phyloP scores from a whole-genome alignment of 768 basidiomycete species.

The Leccinum longicurvipes region DNA sequence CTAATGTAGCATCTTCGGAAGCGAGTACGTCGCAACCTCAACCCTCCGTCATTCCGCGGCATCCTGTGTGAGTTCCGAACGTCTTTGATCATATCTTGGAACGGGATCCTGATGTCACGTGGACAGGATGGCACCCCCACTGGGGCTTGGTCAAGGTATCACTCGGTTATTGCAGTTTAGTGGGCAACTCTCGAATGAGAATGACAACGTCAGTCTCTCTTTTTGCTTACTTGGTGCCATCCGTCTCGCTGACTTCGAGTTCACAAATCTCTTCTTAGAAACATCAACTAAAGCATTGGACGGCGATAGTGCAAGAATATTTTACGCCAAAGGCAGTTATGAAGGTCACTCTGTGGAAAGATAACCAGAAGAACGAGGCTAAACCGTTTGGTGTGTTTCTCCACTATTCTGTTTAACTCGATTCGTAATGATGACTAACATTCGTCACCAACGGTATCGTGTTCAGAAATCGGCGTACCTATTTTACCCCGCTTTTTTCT shows the following conservation, averaged over 20 bases:
- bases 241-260: slow-evolving; percentile 4
- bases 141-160: slow-evolving; percentile 63
- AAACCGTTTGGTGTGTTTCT: slow-evolving; percentile 71
- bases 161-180: slow-evolving; percentile 69
- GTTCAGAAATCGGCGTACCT: slow-evolving; percentile 71
- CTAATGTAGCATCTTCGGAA: slow-evolving; percentile 18
- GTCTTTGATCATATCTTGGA: background rate
- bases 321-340: slow-evolving; percentile 69
- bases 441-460: slow-evolving; percentile 11
- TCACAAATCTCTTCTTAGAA: slow-evolving; percentile 39
- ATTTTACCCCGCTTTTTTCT: slow-evolving; percentile 83
- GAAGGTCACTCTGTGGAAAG: slow-evolving; percentile 86
- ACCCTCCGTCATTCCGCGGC: background rate
- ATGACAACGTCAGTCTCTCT: slow-evolving; percentile 37
- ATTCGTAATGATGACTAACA: slow-evolving; percentile 1
- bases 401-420: slow-evolving; percentile 6
- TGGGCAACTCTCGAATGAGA: slow-evolving; percentile 55
- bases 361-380: slow-evolving; percentile 73
- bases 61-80: slow-evolving; percentile 25
- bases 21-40: background rate
- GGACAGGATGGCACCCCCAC: slow-evolving; percentile 30
- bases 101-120: slow-evolving; percentile 16
- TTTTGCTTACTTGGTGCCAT: background rate
- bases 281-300: slow-evolving; percentile 67
- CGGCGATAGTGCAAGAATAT: slow-evolving; percentile 58